Percentiles rank a stretch among this genome's conserved stretches.
These are phyloP conservation scores for Setomelanomma holmii DNA, from an alignment of 2,329 filamentous ascomycete species.

Conservation along the genomic window DNA sequence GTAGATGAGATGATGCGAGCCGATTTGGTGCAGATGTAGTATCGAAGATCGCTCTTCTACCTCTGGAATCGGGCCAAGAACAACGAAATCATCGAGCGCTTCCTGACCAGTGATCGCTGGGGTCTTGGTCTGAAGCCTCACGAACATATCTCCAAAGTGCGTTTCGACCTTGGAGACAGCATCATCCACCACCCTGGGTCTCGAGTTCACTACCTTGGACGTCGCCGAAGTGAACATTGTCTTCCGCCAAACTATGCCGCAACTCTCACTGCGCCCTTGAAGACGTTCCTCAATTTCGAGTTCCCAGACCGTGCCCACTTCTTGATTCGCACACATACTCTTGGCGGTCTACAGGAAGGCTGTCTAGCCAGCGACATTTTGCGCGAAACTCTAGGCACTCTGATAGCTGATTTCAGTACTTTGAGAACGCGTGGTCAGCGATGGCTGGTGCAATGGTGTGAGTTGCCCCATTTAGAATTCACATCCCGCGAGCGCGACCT, in stretches of 20 bases:
- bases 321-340: conserved; percentile 12
- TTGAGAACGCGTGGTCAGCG: neutral
- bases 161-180: conserved; percentile 4
- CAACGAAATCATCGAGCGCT: conserved; percentile 2
- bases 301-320: conserved; percentile 10
- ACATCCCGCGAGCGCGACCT: neutral
- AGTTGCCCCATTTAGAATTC: conserved; percentile 5
- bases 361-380: neutral
- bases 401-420: neutral
- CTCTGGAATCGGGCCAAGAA: conserved; percentile 11
- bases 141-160: conserved; percentile 1
- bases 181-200: neutral
- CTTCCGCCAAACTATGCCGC: neutral
- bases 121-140: conserved; percentile 1
- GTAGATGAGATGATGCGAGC: conserved; percentile 2
- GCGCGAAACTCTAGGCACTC: neutral
- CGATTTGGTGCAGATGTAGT: conserved; percentile 12
- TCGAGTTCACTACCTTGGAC: neutral
- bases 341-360: neutral
- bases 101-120: conserved; percentile 7
- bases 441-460: conserved; percentile 4
- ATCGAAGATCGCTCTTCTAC: conserved; percentile 11
- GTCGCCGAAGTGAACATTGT: neutral
- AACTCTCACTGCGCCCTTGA: neutral
- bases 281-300: conserved; percentile 1